Conservation (phyloP, 2,329 filamentous ascomycete species). For the Pseudogymnoascus sp. region DNA sequence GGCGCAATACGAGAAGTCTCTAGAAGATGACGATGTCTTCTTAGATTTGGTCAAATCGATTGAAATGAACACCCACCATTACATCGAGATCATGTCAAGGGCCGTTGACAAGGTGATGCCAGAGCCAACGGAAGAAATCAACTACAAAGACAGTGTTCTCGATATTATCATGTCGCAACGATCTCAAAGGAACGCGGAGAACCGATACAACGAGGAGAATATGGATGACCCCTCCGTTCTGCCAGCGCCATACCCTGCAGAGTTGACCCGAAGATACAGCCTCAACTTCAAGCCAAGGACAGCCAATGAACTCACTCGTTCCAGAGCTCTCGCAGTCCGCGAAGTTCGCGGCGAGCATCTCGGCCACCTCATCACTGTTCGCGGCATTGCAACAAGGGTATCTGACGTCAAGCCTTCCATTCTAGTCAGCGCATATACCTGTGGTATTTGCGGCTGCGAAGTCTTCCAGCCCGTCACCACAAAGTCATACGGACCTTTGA, state of each 20-base stretch:
- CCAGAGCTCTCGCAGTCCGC: constrained; percentile 73
- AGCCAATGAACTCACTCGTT: constrained; percentile 54
- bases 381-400: constrained; percentile 88
- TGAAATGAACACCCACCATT: constrained; percentile 87
- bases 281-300: constrained; percentile 91
- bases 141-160: constrained; percentile 94
- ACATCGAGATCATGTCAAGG: constrained; percentile 82
- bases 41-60: constrained; percentile 74
- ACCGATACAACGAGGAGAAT: constrained; percentile 58
- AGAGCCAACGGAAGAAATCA: constrained; percentile 65
- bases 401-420: constrained; percentile 97
- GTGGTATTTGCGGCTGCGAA: constrained; percentile 91
- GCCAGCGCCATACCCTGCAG: constrained; percentile 78
- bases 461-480: constrained; percentile 93
- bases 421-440: constrained; percentile 97
- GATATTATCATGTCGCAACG: constrained; percentile 95
- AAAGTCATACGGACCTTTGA: constrained; percentile 82
- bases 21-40: constrained; percentile 46
- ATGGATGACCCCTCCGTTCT: constrained; percentile 55
- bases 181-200: constrained; percentile 72
- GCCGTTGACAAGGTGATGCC: constrained; percentile 87
- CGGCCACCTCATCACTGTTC: constrained; percentile 84
- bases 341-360: constrained; percentile 90
- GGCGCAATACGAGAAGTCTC: constrained; percentile 64
- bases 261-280: constrained; percentile 87